These are phyloP conservation scores for Avena sativa DNA, from an alignment of 176 grass and related monocot species.

Conservation along the genomic window DNA sequence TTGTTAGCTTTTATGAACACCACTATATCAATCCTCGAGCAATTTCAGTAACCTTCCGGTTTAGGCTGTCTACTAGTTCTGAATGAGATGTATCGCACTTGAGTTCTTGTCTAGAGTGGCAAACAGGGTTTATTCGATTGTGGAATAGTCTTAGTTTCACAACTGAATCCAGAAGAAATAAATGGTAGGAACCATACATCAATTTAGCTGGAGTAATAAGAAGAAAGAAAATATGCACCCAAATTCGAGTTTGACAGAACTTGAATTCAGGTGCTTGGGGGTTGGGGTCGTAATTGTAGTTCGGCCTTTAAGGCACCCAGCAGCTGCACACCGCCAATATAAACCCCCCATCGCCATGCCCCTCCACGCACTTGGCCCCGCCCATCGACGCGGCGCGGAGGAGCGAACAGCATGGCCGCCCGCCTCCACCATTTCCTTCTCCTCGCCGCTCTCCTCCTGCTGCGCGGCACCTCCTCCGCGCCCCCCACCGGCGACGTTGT, in stretches of 20 bases:
- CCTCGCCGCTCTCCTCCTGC: constrained; percentile 10
- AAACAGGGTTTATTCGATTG: neutral
- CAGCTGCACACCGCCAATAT: constrained; percentile 9
- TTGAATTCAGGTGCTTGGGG: neutral
- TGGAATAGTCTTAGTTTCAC: neutral
- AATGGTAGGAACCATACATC: too few relatives aligned
- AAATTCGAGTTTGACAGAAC: neutral
- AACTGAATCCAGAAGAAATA: too few relatives aligned
- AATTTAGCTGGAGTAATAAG: too few relatives aligned
- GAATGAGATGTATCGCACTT: neutral
- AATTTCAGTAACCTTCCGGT: neutral
- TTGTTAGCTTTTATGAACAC: neutral
- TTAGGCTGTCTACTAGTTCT: neutral
- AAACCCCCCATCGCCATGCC: neutral
- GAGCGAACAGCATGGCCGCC: constrained; percentile 11
- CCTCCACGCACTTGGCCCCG: neutral
- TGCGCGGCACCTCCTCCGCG: neutral
- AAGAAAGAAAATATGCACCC: neutral
- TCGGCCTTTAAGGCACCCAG: constrained; percentile 13
- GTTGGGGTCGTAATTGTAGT: neutral
- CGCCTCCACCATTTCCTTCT: neutral
- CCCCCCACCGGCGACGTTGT: neutral
- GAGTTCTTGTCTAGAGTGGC: neutral
- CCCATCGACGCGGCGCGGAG: neutral
- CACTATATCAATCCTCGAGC: neutral